phyloP scores from a whole-genome alignment of 768 basidiomycete species.

The Rhodotorula taiwanensis region DNA sequence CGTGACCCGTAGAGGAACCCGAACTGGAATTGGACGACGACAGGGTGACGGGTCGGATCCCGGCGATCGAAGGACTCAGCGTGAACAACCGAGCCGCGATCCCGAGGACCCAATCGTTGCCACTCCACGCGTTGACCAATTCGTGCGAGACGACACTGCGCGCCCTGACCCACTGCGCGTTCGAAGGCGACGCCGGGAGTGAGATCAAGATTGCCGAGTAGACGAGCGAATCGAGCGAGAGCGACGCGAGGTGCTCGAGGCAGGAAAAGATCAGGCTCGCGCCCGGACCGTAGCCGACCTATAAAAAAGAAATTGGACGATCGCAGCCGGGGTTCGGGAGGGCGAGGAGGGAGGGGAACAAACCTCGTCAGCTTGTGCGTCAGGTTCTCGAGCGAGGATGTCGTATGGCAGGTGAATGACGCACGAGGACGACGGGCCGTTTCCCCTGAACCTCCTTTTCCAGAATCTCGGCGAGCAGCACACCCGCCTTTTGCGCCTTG shows the following conservation, averaged over 20 bases:
- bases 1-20: too few relatives aligned
- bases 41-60: conserved; percentile 3
- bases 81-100: conserved; percentile 37
- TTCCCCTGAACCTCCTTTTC: conserved; percentile 49
- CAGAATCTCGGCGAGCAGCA: conserved; percentile 49
- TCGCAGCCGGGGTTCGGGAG: neutral
- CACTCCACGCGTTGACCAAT: conserved; percentile 47
- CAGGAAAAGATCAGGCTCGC: conserved; percentile 41
- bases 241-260: conserved; percentile 24
- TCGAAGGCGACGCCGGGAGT: conserved; percentile 45
- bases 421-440: conserved; percentile 48
- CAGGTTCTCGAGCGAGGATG: too few relatives aligned
- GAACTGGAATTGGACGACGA: too few relatives aligned
- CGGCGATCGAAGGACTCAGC: conserved; percentile 30
- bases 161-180: conserved; percentile 45
- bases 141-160: conserved; percentile 45
- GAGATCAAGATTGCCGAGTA: conserved; percentile 49
- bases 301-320: neutral
- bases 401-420: conserved; percentile 32
- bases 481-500: conserved; percentile 49
- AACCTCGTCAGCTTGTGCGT: too few relatives aligned
- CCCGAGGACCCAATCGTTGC: conserved; percentile 41
- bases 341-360: conserved; percentile 16
- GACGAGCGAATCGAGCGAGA: conserved; percentile 43
- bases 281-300: conserved; percentile 50